Conservation (phyloP, 345 rosid genomes). For the Dimocarpus longan region DNA sequence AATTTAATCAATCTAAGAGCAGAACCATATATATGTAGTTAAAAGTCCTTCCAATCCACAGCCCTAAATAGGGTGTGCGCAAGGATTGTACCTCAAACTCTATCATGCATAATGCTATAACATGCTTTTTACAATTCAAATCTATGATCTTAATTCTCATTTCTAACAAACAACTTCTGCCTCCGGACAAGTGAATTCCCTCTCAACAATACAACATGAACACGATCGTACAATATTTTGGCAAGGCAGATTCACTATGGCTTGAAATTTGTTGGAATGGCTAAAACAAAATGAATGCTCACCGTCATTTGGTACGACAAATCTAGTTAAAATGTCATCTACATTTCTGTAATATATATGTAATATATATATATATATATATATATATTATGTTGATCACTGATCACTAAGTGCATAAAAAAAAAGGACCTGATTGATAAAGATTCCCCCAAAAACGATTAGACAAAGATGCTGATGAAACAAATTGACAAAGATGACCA, state of each 20-base stretch:
- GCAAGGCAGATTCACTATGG: not conserved
- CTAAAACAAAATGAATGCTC: not conserved
- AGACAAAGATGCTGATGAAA: no score
- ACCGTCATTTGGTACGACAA: not conserved
- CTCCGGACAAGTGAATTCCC: not conserved
- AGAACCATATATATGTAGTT: not conserved
- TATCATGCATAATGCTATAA: constrained; percentile 1
- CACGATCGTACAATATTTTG: not conserved
- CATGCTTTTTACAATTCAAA: not conserved
- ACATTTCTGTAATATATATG: not conserved
- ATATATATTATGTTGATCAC: not conserved
- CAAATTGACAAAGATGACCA: no score
- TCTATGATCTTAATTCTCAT: not conserved
- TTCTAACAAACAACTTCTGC: not conserved
- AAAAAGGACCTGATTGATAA: no score
- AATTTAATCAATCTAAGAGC: not conserved
- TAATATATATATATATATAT: no score
- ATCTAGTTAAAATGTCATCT: not conserved
- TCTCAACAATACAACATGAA: not conserved
- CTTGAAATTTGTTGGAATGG: not conserved
- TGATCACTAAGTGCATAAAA: not conserved
- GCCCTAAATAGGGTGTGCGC: not conserved
- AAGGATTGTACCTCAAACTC: not conserved
- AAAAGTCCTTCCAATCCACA: not conserved
- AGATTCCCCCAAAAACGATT: no score